Evolutionary conservation across 179 eudicot species (phyloP).

Genomic region (Beta corolliflora): DNA sequence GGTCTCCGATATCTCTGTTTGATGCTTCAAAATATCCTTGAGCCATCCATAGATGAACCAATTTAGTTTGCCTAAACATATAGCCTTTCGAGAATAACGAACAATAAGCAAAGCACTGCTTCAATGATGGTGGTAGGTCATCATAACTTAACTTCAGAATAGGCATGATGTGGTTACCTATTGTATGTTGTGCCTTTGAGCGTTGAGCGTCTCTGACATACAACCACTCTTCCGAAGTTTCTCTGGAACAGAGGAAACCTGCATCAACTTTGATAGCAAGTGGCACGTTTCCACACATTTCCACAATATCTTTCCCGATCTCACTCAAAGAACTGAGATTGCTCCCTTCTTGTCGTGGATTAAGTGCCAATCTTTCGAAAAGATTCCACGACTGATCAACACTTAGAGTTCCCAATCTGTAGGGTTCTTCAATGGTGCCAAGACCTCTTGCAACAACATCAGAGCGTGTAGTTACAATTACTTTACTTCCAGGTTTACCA

Average conservation of each 20-base stretch:
- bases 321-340: background rate
- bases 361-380: conserved; percentile 14
- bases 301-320: conserved; percentile 23
- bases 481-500: conserved; percentile 18
- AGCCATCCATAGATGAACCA: conserved; percentile 41
- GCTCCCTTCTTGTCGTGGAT: background rate
- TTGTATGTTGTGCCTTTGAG: background rate
- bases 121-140: conserved; percentile 26
- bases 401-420: conserved; percentile 11
- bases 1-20: conserved; percentile 29
- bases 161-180: background rate
- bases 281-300: conserved; percentile 32
- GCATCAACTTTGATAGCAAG: conserved; percentile 31
- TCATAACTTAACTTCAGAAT: conserved; percentile 40
- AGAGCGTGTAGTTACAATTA: conserved; percentile 26
- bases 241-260: conserved; percentile 1
- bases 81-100: conserved; percentile 33
- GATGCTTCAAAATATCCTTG: conserved; percentile 26
- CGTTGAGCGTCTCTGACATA: background rate
- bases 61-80: background rate
- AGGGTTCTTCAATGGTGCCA: background rate
- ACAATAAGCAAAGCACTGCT: conserved; percentile 40
- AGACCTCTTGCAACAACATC: conserved; percentile 3
- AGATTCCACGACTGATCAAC: conserved; percentile 28
- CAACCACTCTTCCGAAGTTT: conserved; percentile 20